Evolutionary conservation across 2,329 filamentous ascomycete genomes (phyloP).

Genomic region (Ophiostoma piceae): DNA sequence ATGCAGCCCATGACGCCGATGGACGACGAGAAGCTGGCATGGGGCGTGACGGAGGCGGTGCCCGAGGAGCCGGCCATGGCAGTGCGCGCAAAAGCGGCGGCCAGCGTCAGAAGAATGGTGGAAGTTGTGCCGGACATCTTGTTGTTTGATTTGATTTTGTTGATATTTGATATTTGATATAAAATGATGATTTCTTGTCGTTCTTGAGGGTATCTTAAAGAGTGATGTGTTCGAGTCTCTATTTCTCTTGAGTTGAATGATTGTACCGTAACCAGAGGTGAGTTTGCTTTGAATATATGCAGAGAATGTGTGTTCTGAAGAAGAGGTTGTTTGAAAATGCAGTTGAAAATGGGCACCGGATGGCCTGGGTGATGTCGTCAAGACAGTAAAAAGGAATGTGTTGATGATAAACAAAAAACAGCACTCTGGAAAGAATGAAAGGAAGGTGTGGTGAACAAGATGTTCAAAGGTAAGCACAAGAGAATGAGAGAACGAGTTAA

Average conservation of each 20-base stretch:
- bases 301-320: constrained; percentile 5
- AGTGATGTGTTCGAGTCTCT: not conserved
- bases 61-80: not conserved
- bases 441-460: constrained; percentile 8
- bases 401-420: not conserved
- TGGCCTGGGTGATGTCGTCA: constrained; percentile 13
- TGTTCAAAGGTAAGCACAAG: not conserved
- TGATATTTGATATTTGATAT: not conserved
- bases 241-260: not conserved
- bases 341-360: constrained; percentile 13
- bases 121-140: constrained; percentile 16
- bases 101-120: constrained; percentile 18
- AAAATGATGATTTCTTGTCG: not conserved
- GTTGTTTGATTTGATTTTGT: not conserved
- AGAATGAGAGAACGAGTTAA: not conserved
- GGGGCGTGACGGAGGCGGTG: constrained; percentile 45
- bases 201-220: constrained; percentile 7
- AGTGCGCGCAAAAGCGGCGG: constrained; percentile 27
- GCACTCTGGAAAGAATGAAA: constrained; percentile 2
- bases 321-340: not conserved
- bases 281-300: constrained; percentile 9
- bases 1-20: constrained; percentile 57
- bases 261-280: constrained; percentile 11
- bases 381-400: constrained; percentile 16
- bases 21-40: constrained; percentile 52